Evolutionary conservation across 805 yeast species (phyloP), one percentile per base, ranked within the genome.

Genomic region (Candida ponderosae): DNA sequence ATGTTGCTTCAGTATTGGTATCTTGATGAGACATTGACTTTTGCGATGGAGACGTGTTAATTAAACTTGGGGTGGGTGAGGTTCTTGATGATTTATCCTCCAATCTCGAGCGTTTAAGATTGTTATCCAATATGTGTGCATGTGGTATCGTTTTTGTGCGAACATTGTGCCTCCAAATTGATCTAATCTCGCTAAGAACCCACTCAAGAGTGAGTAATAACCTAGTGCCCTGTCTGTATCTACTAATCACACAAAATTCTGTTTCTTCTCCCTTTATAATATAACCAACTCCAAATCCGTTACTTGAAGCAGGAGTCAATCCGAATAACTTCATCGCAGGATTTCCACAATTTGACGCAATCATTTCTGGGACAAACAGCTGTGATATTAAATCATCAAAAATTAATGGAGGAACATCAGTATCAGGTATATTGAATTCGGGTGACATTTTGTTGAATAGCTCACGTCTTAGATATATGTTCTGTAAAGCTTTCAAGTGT

Each of bases 211-310:
- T 86, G 43, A 78, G 79, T 53, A 88, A 63, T 42, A 85, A 77
- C 43, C 97, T 68, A 38, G 72, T 72, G 3, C 95, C 88, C 60
- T 88, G 96, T 42, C 96, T 70, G 55, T 79, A 85, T 58, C 88
- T 88, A 13, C 95, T 85, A 24, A 90, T 80, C 17, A 86, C 74
- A 31, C 95, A 84, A n/a, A 88, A 68, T 23, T 84, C 78, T 28
- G 87, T 80, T 30, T 77, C 76, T 51, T 88, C 93, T 38, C 73
- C 77, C 55, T 87, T 89, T 47, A 88, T 79, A 44, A 87, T 85
- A 54, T 88, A 88, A 2, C 96, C 96, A 18, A 88, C 69, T n/a
- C 96, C 96, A 59, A 81, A 87, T 0, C 97, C 97, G 50, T 83
- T 87, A 32, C 87, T 79, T 16, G 78, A 70, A 2, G 89, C 93